Conservation (phyloP, 805 yeast species). For the Crinitomyces ghanaensis region DNA sequence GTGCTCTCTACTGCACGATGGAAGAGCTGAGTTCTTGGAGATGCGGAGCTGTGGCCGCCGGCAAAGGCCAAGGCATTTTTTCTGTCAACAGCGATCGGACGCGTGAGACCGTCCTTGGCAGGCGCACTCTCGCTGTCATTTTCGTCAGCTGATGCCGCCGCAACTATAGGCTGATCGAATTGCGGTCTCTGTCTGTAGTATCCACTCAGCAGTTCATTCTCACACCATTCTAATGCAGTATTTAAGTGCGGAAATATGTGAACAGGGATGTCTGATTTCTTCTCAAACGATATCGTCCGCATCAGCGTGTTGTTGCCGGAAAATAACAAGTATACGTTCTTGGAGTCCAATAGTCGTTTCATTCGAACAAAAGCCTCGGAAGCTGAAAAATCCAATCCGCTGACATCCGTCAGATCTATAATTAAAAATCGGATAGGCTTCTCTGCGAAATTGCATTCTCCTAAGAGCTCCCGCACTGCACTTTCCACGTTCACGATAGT, state of each 20-base stretch:
- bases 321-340: constrained; percentile 58
- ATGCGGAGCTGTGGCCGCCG: too few species aligned
- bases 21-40: constrained; percentile 21
- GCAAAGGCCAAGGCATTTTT: too few species aligned
- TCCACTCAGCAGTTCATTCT: constrained; percentile 67
- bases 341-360: constrained; percentile 61
- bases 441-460: constrained; percentile 34
- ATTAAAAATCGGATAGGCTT: constrained; percentile 70
- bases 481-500: constrained; percentile 87
- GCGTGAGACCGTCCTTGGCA: too few species aligned
- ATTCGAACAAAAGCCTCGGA: constrained; percentile 91
- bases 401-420: constrained; percentile 74
- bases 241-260: constrained; percentile 71
- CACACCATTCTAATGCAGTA: constrained; percentile 93
- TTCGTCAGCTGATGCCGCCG: too few species aligned
- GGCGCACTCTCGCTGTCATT: too few species aligned
- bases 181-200: constrained; percentile 38
- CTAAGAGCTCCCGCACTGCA: constrained; percentile 54
- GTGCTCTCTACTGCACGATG: constrained; percentile 25
- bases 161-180: too few species aligned
- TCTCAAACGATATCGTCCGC: constrained; percentile 64
- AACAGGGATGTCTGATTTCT: constrained; percentile 30
- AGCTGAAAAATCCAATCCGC: constrained; percentile 79
- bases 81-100: too few species aligned
- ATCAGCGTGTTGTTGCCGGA: constrained; percentile 71